A percentile compares a stretch with the other conserved stretches of the same genome.
phyloP scores from a whole-genome alignment of 352 stramenopile genomes.

The Phytophthora sansomeana region DNA sequence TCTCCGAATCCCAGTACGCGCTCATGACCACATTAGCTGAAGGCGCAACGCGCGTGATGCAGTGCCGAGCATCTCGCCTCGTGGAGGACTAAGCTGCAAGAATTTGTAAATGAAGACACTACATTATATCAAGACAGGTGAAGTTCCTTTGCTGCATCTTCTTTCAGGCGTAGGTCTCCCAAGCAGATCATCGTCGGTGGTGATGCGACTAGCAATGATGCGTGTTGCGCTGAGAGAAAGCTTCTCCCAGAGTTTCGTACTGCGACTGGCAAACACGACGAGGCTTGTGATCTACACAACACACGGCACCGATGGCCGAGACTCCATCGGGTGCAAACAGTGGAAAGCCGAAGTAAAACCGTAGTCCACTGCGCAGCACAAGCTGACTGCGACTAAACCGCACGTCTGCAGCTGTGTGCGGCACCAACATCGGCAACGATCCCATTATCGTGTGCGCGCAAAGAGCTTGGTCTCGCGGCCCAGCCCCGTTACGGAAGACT shows the following conservation, averaged over 20 bases:
- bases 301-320: constrained; percentile 56
- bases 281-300: constrained; percentile 51
- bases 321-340: constrained; percentile 41
- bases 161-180: background rate
- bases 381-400: constrained; percentile 52
- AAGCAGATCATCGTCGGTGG: constrained; percentile 16
- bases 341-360: constrained; percentile 72
- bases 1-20: constrained; percentile 69
- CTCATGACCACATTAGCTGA: constrained; percentile 49
- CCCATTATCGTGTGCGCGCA: no score
- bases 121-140: constrained; percentile 20
- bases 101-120: constrained; percentile 21
- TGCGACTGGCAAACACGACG: constrained; percentile 49
- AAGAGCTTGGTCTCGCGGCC: constrained; percentile 54
- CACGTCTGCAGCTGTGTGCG: no score
- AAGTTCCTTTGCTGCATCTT: constrained; percentile 13
- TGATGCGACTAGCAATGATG: constrained; percentile 40
- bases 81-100: constrained; percentile 23
- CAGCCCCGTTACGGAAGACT: constrained; percentile 33
- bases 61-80: constrained; percentile 34
- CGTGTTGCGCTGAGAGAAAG: constrained; percentile 49
- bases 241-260: constrained; percentile 48
- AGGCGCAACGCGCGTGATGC: constrained; percentile 55
- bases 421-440: no score
- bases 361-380: constrained; percentile 38